Evolutionary conservation across 495 filamentous ascomycete genomes (phyloP), one percentile per base, ranked within the genome.

Genomic region (Trichoderma erinaceum): DNA sequence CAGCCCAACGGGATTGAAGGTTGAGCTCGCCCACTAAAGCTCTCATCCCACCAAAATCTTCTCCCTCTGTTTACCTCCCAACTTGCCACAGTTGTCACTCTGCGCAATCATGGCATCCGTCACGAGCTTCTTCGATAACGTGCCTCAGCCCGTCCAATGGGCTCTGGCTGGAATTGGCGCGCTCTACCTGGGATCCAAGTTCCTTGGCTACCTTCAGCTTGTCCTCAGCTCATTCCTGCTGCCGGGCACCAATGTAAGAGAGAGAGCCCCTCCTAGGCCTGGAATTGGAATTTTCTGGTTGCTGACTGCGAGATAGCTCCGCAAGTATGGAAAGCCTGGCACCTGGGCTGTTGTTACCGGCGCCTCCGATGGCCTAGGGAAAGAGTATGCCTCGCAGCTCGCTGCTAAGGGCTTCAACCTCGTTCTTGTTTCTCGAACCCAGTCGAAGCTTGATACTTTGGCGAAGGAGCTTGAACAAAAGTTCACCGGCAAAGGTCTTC

Each of bases 291-390:
- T 25, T 65, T 65, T 41, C 18, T 43, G 25, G 23, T 35, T 21
- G 64, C 68, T 46, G 38, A 68, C 67, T 32, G 12, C 48, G 43
- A 65, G 11, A 46, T 64, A 99, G 95, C 88, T 99, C 67, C 87
- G 86, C 69, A 92, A 88, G 69, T 97, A 97, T 80, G 96, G 93
- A 71, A 89, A 88, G 69, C 92, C 92, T 73, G 93, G 93, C 68
- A 93, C 88, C 73, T 99, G 93, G 92, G 95, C 92, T 25, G 85
- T 99, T 58, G 85, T 99, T 25, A 98, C 96, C 63, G 96, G 96
- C 71, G 95, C 96, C 67, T 97, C 92, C 15, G 95, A 98, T 80
- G 96, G 96, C 70, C 87, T 99, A 66, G 96, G 96, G 73, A 97
- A 97, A 81, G 95, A 98, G 82, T 99, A 90, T 75, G 91, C 94